These are phyloP conservation scores for Grammothele lineata DNA, from an alignment of 768 basidiomycete genomes.

Conservation along the genomic window DNA sequence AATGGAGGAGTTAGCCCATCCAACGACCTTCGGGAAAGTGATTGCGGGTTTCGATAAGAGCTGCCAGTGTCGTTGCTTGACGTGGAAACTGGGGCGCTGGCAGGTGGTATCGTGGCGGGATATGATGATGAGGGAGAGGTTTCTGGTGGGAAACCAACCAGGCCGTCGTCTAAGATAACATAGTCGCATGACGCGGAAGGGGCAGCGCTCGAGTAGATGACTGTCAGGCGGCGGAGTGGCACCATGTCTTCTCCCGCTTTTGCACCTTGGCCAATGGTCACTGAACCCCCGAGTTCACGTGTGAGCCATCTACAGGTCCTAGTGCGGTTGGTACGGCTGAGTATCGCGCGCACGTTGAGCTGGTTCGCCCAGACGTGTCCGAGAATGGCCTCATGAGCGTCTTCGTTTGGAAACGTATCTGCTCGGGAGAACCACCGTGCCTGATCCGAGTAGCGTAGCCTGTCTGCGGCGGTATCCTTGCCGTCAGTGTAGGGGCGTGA, in stretches of 20 bases:
- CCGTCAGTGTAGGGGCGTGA: slow-evolving; percentile 2
- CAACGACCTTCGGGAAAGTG: too few relatives aligned
- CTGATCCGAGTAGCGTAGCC: slow-evolving; percentile 67
- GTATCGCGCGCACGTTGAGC: slow-evolving; percentile 81
- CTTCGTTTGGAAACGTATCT: slow-evolving; percentile 51
- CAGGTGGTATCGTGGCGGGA: too few relatives aligned
- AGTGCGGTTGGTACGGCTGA: slow-evolving; percentile 71
- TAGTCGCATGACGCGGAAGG: slow-evolving; percentile 67
- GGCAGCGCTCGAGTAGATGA: slow-evolving; percentile 72
- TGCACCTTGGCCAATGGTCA: too few relatives aligned
- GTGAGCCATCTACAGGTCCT: slow-evolving; percentile 34
- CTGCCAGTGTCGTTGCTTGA: too few relatives aligned
- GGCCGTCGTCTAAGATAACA: slow-evolving; percentile 59
- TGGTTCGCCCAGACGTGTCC: slow-evolving; percentile 95
- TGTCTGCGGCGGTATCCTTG: slow-evolving; percentile 20
- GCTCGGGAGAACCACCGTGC: slow-evolving; percentile 72
- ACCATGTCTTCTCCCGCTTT: slow-evolving; percentile 41
- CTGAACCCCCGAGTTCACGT: background rate
- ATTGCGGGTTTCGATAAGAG: too few relatives aligned
- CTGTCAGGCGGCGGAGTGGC: slow-evolving; percentile 65
- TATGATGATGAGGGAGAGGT: too few relatives aligned
- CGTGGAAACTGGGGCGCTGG: too few relatives aligned
- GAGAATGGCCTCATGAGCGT: slow-evolving; percentile 73
- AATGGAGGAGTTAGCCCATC: too few relatives aligned
- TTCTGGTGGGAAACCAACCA: too few relatives aligned